phyloP scores from a whole-genome alignment of 192 early-diverging fungal genomes.

The Mortierella claussenii region DNA sequence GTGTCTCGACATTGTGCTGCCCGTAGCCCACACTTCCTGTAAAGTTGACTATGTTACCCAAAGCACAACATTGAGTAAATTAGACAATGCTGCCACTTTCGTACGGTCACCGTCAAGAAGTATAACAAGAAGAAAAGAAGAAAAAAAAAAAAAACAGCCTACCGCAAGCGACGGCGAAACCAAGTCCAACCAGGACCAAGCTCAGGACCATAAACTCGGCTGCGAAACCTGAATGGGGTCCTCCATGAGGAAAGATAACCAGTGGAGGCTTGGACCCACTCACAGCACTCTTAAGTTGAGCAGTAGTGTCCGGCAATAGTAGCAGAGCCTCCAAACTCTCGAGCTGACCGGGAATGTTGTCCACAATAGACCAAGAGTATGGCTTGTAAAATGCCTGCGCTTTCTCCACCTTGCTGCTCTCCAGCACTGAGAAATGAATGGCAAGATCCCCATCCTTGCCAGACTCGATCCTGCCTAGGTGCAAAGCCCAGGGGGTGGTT shows the following conservation, averaged over 20 bases:
- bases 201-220: slow-evolving; percentile 60
- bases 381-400: slow-evolving; percentile 28
- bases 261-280: slow-evolving; percentile 60
- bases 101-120: slow-evolving; percentile 1
- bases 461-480: slow-evolving; percentile 35
- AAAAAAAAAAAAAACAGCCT: slow-evolving; percentile 7
- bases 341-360: slow-evolving; percentile 43
- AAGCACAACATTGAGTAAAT: background rate
- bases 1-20: slow-evolving; percentile 68
- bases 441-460: slow-evolving; percentile 7
- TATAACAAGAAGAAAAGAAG: background rate
- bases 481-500: slow-evolving; percentile 56
- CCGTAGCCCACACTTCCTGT: slow-evolving; percentile 84
- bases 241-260: slow-evolving; percentile 83
- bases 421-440: slow-evolving; percentile 24
- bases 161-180: slow-evolving; percentile 66
- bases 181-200: slow-evolving; percentile 64
- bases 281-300: slow-evolving; percentile 26
- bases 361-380: slow-evolving; percentile 48
- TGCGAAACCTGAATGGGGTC: slow-evolving; percentile 72
- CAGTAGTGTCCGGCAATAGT: slow-evolving; percentile 36
- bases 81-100: too few relatives aligned
- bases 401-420: slow-evolving; percentile 28
- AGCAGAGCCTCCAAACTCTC: slow-evolving; percentile 53
- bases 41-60: slow-evolving; percentile 69